These are phyloP conservation scores for Haematococcus lacustris DNA, from an alignment of 139 green algal species.

Conservation along the genomic window DNA sequence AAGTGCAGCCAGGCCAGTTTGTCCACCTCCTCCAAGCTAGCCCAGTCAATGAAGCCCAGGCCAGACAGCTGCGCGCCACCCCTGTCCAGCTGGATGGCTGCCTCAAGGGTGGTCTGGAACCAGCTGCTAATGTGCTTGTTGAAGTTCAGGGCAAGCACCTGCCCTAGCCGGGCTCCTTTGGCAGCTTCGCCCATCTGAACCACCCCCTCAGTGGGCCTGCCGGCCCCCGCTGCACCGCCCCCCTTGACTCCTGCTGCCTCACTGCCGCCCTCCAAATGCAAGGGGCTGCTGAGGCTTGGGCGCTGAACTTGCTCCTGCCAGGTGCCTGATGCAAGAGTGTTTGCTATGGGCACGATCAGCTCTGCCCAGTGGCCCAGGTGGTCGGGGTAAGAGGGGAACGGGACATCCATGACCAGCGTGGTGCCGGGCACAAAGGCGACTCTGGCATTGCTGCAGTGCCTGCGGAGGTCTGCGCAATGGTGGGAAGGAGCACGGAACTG, in stretches of 20 bases:
- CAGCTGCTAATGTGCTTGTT: slow-evolving; percentile 33
- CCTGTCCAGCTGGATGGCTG: background rate
- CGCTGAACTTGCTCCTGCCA: background rate
- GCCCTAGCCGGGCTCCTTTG: slow-evolving; percentile 21
- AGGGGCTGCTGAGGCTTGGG: background rate
- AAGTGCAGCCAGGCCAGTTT: slow-evolving; percentile 59
- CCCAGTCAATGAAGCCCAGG: background rate
- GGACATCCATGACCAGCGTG: slow-evolving; percentile 64
- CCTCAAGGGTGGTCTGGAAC: slow-evolving; percentile 24
- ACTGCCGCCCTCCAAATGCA: background rate
- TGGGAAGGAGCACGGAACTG: too few relatives aligned
- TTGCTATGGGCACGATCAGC: slow-evolving; percentile 52
- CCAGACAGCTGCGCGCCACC: background rate
- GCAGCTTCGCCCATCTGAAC: background rate
- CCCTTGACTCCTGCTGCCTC: background rate
- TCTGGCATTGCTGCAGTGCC: slow-evolving; percentile 16
- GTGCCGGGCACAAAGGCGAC: slow-evolving; percentile 36
- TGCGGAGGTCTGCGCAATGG: slow-evolving; percentile 26
- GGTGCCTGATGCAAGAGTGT: slow-evolving; percentile 19
- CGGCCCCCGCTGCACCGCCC: background rate
- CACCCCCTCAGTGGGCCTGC: background rate
- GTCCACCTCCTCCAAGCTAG: slow-evolving; percentile 25
- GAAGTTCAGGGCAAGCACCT: slow-evolving; percentile 36
- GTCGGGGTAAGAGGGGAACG: slow-evolving; percentile 56
- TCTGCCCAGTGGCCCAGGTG: slow-evolving; percentile 77